Base-by-base conservation (phyloP, 805 yeast species). In the Jamesozyma rosinii region DNA sequence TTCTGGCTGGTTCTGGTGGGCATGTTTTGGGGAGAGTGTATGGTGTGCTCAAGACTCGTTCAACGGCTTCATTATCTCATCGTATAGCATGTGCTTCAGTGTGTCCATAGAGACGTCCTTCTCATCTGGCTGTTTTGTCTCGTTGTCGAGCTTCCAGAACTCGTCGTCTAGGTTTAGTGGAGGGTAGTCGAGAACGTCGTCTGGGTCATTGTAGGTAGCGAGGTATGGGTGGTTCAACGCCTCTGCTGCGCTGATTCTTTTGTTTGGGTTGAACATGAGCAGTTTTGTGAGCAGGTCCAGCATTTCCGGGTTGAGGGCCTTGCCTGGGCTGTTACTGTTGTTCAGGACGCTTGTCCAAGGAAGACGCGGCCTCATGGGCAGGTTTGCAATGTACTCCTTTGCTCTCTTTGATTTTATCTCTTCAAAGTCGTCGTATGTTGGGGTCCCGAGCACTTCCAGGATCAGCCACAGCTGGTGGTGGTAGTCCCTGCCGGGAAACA, bases 151-250 rank as follows among this genome's bases (percentile, higher is more conserved):
- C 45, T 63, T 66, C 72, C 73, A 68, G 41, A 68, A 67, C 27
- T 58, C 55, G 44, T 68, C 71, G 18, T 61, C 59, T 35, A 61
- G 38, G 41, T 63, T 49, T 32, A 63, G 50, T 1, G 69, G 68
- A 10, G 58, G 55, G 14, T 67, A 66, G 31, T 50, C 65, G 1
- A 86, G 87, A 57, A 83, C 92, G 52, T 82, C 89, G 29, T 74
- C 75, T 9, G 83, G 81, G 50, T 77, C 84, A 53, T 84, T 85
- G 55, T 82, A 83, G 18, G 75, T 64, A 41, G 69, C 66, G 40
- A 84, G 66, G 54, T 83, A 84, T 22, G 89, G 89, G 57, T 84
- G 94, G 44, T 74, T 66, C 48, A 84, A 65, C 0, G 92, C 92
- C 53, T 81, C 82, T 38, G 71, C 79, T 1, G 85, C 94, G 11